Base-by-base conservation (phyloP, 495 filamentous ascomycete genomes). In the Penicillium dipodomyicola region DNA sequence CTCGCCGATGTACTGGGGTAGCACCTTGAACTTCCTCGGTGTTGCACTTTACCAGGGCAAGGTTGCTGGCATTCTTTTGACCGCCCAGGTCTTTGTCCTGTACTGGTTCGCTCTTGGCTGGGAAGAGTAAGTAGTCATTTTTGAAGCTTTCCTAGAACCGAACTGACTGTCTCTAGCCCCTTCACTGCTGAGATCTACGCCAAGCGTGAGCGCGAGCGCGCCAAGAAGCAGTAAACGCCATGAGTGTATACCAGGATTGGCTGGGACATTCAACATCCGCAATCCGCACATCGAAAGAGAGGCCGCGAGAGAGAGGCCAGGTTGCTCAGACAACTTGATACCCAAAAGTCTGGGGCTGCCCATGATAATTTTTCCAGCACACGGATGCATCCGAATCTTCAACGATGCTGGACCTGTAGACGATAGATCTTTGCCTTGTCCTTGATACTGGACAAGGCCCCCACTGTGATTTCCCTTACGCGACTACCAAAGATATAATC, bases 1-100 rank as follows among this genome's bases (percentile, higher is more conserved):
- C 59, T 89, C 92, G 37, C 94, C 94, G 40, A 98, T 98, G 94
- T 98, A 98, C 78, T 89, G 90, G 77, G 94, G 94, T 27, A 90
- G 87, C 56, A 92, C 94, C 46, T 78, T 96, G 81, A 90, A 85
- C 75, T 98, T 98, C 74, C 73, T 96, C 39, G 94, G 90, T 17
- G 87, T 88, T 29, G 92, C 95, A n/a, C 74, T 98, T 20, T 80
- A 90, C 67, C 91, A 87, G 64, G 94, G 91, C 55, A 92, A 90
- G 73, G 93, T 92, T 2, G 94, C 94, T 1, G 94, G 94, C 5
- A 59, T 97, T 39, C 68, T 91, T 47, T 69, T 97, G 70, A 91
- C 91, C 0, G 74, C 71, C 6, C 75, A 85, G 74, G 94, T 97
- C 23, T 83, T 88, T 62, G 69, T 87, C 25, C 80, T 89, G 49